Percentiles rank a stretch among this genome's conserved stretches.
phyloP scores from a whole-genome alignment of 495 filamentous ascomycete genomes.

The Penicillium angulare region DNA sequence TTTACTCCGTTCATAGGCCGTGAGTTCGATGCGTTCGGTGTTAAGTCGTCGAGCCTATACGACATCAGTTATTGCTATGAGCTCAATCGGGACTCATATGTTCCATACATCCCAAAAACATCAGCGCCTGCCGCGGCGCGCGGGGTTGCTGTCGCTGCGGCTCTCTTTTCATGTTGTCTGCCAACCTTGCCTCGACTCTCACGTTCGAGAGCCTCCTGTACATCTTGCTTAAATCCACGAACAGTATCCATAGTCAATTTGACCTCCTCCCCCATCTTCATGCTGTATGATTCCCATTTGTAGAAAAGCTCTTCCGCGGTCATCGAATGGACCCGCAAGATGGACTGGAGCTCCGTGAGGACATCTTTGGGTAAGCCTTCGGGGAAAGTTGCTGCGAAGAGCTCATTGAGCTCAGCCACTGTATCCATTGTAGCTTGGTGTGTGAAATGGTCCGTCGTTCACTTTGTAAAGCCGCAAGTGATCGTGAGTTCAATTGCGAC shows the following conservation, averaged over 20 bases:
- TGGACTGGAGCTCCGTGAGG: slow-evolving; percentile 73
- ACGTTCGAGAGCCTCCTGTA: slow-evolving; percentile 80
- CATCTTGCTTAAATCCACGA: slow-evolving; percentile 76
- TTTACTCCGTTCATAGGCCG: slow-evolving; percentile 42
- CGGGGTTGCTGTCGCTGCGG: slow-evolving; percentile 58
- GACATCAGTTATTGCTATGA: not conserved
- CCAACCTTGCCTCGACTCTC: slow-evolving; percentile 59
- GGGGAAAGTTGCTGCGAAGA: slow-evolving; percentile 56
- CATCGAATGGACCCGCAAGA: slow-evolving; percentile 76
- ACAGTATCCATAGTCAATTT: slow-evolving; percentile 67
- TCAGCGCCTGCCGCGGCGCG: slow-evolving; percentile 59
- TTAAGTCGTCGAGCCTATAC: slow-evolving; percentile 71
- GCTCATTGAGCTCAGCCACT: slow-evolving; percentile 61
- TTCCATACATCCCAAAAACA: slow-evolving; percentile 78
- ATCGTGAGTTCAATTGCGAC: slow-evolving; percentile 12
- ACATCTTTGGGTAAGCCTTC: slow-evolving; percentile 68
- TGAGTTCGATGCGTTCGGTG: slow-evolving; percentile 65
- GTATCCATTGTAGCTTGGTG: slow-evolving; percentile 19
- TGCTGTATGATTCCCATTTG: slow-evolving; percentile 97
- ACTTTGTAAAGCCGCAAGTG: not conserved
- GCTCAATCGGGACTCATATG: not conserved
- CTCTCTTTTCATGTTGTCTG: slow-evolving; percentile 61
- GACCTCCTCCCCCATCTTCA: slow-evolving; percentile 85
- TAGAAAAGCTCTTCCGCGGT: slow-evolving; percentile 81
- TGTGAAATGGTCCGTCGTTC: no score